Conservation (phyloP, 441 rosid species). For the Hura crepitans region DNA sequence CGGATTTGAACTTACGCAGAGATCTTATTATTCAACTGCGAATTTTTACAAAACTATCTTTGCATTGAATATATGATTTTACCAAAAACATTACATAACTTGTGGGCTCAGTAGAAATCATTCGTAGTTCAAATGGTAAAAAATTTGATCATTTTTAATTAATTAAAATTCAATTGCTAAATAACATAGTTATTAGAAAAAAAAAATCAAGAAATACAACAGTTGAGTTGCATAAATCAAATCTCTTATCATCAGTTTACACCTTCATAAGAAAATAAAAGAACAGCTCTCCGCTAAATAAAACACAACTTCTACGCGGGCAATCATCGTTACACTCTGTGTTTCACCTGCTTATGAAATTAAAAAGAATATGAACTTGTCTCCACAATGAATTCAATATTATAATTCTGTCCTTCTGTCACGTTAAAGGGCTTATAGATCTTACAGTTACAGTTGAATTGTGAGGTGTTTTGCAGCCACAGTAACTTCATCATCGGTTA, state of each 20-base stretch:
- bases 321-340: neutral
- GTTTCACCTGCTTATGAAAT: neutral
- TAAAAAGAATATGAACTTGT: conserved; percentile 15
- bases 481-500: conserved; percentile 13
- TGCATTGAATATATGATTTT: no score
- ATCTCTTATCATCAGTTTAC: neutral
- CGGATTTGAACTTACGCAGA: no score
- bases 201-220: neutral
- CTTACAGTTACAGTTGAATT: neutral
- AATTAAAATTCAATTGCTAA: no score
- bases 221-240: neutral
- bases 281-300: neutral
- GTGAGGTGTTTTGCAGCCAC: neutral
- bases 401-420: neutral
- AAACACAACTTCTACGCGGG: neutral
- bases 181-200: no score
- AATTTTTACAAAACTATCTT: no score
- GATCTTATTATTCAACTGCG: no score
- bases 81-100: no score
- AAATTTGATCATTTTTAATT: no score
- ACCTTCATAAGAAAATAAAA: neutral
- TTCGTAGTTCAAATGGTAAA: no score
- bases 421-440: neutral
- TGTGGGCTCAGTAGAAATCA: no score
- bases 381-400: conserved; percentile 2